Evolutionary conservation across 2,329 filamentous ascomycete species (phyloP).

Genomic region (Coleophoma eucalyptorum): DNA sequence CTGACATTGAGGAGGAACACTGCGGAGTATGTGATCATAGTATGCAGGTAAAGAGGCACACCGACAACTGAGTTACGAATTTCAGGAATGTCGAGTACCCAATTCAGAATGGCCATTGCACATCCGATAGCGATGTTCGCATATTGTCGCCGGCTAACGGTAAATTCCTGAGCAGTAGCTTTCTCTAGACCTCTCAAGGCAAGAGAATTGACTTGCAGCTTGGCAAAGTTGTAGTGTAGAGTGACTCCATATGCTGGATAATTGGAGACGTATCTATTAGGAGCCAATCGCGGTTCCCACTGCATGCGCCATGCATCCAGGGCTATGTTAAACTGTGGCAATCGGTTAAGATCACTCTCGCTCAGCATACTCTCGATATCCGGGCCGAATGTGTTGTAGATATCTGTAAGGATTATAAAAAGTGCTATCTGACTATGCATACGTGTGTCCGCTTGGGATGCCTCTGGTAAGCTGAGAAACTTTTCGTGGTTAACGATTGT

Average conservation of each 20-base stretch:
- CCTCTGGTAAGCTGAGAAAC: constrained; percentile 44
- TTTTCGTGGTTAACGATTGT: constrained; percentile 53
- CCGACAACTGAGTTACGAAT: constrained; percentile 28
- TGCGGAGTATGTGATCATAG: constrained; percentile 31
- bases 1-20: constrained; percentile 34
- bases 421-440: constrained; percentile 56
- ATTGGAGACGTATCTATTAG: constrained; percentile 12
- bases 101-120: constrained; percentile 24
- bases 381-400: constrained; percentile 53
- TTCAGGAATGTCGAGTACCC: constrained; percentile 29
- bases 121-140: constrained; percentile 15
- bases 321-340: constrained; percentile 32
- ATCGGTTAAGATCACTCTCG: constrained; percentile 29
- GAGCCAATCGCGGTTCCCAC: constrained; percentile 29
- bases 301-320: constrained; percentile 31
- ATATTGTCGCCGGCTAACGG: constrained; percentile 12
- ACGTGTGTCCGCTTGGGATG: constrained; percentile 50
- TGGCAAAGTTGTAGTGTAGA: constrained; percentile 29
- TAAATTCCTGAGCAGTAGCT: constrained; percentile 4
- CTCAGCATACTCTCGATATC: constrained; percentile 46
- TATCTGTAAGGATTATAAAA: constrained; percentile 56
- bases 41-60: constrained; percentile 32
- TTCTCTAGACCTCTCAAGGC: constrained; percentile 19
- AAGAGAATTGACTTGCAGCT: constrained; percentile 32
- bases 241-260: constrained; percentile 23